Base-by-base conservation (phyloP, 805 yeast species). In the Starmera caribaea region DNA sequence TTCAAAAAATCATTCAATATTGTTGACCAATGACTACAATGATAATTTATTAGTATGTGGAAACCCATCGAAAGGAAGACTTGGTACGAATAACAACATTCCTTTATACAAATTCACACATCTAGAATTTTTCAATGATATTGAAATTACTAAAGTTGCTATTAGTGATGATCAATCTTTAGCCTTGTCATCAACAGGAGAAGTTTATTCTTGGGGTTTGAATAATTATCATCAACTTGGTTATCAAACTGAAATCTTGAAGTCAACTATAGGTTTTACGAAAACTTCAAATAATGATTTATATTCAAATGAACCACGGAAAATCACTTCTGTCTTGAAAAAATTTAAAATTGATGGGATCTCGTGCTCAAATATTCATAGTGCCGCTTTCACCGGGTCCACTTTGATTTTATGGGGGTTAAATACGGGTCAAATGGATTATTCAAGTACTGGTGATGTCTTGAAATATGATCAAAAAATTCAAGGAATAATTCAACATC, bases 401-500 rank as follows among this genome's bases (percentile, higher is more conserved):
- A 73, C 71, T 9, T 43, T 51, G n/a, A 73, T 62, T 43, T 57
- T 75, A 31, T 86, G 95, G 95, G 96, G 96, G 3, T 59, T 80
- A 30, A 83, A 86, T 52, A 61, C 76, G 30, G 96, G 96, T 0
- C 95, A 86, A 55, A 75, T 86, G 79, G 90, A 90, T 3, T 63
- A 73, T 37, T 49, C 63, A 6, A 42, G 61, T 14, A 41, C 60
- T 2, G 55, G 61, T 10, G 59, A 58, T 13, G 47, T 47, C 45
- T 54, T 47, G 45, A 55, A 47, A 45, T 52, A 58, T 45, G 53
- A 64, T 8, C 26, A 21, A 21, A 46, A 45, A 35, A 32, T 37
- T 16, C 40, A 63, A 46, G 76, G 77, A 1, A 47, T 57, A 1
- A 47, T 65, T 15, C 70, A 68, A 45, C 15, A 45, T 4, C 79